Conservation (phyloP, 345 rosid genomes). For the Turnera subulata region DNA sequence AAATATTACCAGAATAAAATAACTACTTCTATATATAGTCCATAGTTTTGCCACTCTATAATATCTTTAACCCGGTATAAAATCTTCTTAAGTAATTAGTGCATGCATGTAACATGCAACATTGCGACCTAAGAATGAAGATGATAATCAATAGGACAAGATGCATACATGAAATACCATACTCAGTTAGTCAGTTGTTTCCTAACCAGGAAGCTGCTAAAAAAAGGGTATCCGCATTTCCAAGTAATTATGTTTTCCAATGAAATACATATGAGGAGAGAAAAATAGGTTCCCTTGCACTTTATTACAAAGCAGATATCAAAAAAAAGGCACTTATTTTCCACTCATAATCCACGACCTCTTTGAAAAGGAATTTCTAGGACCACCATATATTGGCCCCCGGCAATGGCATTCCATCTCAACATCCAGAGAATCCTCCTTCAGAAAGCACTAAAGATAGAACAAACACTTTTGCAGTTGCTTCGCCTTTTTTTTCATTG, state of each 20-base stretch:
- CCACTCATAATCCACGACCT: too few species aligned
- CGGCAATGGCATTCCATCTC: conserved; percentile 14
- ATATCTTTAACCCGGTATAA: too few species aligned
- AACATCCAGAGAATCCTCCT: conserved; percentile 27
- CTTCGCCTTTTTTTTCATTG: conserved; percentile 19
- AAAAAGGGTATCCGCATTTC: conserved; percentile 3
- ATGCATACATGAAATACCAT: conserved; percentile 10
- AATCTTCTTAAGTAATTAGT: too few species aligned
- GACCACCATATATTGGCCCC: conserved; percentile 39
- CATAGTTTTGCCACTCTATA: too few species aligned
- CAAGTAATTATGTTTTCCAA: not conserved
- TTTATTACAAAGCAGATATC: conserved; percentile 31
- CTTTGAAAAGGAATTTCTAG: conserved; percentile 29
- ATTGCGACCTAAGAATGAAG: too few species aligned
- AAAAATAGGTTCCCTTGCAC: conserved; percentile 12
- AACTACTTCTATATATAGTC: too few species aligned
- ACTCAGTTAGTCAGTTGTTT: not conserved
- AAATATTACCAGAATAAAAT: too few species aligned
- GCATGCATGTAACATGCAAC: too few species aligned
- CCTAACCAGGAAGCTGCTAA: conserved; percentile 1
- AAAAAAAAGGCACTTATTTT: conserved; percentile 35
- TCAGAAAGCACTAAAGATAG: conserved; percentile 23
- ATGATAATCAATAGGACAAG: not conserved
- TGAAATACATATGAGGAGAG: conserved; percentile 5
- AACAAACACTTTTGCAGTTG: conserved; percentile 25